A percentile compares a stretch with the other conserved stretches of the same genome.
phyloP scores from a whole-genome alignment of 164 flowering plant genomes.

The Litsea cubeba region DNA sequence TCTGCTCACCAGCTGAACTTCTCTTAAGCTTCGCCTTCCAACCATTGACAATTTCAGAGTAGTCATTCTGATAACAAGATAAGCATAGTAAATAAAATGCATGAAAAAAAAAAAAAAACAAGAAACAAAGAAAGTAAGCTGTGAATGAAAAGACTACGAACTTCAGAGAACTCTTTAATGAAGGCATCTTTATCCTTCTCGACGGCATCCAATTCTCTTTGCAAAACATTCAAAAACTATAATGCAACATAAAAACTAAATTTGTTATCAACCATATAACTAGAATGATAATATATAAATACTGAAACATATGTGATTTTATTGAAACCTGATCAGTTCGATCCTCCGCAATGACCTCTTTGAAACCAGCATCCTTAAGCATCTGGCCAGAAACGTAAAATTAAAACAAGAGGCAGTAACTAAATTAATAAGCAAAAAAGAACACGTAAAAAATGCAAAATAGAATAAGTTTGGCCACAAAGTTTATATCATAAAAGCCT shows the following conservation, averaged over 20 bases:
- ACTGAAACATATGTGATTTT: background rate
- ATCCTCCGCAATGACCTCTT: conserved; percentile 81
- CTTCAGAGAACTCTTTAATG: conserved; percentile 72
- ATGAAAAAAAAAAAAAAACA: too few species aligned
- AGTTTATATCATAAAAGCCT: too few species aligned
- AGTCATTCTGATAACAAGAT: conserved; percentile 62
- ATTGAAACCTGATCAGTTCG: conserved; percentile 78
- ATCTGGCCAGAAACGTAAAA: conserved; percentile 42
- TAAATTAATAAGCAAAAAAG: background rate
- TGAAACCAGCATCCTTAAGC: conserved; percentile 94
- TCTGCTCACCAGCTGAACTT: conserved; percentile 81
- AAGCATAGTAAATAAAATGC: background rate
- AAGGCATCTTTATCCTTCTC: conserved; percentile 76
- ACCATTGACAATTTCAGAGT: conserved; percentile 79
- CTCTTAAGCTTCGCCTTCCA: conserved; percentile 86
- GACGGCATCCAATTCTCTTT: conserved; percentile 54
- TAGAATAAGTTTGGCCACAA: too few species aligned
- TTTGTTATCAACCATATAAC: background rate
- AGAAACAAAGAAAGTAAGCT: background rate
- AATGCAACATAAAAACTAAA: conserved; percentile 12
- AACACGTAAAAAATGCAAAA: too few species aligned
- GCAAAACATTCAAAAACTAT: conserved; percentile 71
- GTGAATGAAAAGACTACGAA: conserved; percentile 16
- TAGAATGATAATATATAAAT: background rate
- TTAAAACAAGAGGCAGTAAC: background rate